Percentiles rank a stretch among this genome's conserved stretches.
phyloP scores from a whole-genome alignment of 2,329 filamentous ascomycete species.

The Xylaria sp. region DNA sequence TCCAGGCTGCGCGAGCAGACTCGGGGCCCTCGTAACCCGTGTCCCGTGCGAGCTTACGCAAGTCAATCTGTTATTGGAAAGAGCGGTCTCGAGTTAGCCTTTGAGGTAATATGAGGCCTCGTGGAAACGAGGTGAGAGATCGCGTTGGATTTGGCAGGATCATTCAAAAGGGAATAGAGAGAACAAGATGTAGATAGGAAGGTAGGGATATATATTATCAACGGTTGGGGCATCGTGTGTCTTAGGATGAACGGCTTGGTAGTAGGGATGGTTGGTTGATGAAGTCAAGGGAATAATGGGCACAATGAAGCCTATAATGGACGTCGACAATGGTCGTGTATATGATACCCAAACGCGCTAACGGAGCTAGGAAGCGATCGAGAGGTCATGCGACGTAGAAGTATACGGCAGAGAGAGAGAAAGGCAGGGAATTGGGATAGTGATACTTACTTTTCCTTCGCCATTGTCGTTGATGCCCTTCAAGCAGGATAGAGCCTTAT shows the following conservation, averaged over 20 bases:
- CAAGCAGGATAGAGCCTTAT: neutral
- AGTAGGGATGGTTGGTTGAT: neutral
- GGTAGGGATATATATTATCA: neutral
- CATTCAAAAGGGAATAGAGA: neutral
- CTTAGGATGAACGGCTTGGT: too few relatives aligned
- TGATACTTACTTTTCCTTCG: neutral
- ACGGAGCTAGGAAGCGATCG: neutral
- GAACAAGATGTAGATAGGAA: neutral
- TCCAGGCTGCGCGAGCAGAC: neutral
- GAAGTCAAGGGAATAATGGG: neutral
- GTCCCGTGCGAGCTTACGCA: neutral
- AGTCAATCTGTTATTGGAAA: conserved; percentile 10
- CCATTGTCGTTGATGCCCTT: neutral
- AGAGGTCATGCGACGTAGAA: neutral
- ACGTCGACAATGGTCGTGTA: neutral
- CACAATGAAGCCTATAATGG: neutral
- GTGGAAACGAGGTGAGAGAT: neutral
- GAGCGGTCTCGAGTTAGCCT: conserved; percentile 2
- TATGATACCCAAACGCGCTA: neutral
- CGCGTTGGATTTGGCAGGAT: neutral
- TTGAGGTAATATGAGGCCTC: too few relatives aligned
- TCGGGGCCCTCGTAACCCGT: neutral
- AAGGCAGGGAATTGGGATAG: neutral
- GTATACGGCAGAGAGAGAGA: neutral
- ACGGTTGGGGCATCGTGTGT: neutral